Base-by-base conservation (phyloP, 2,329 filamentous ascomycete species). In the Pestalotiopsis fici region DNA sequence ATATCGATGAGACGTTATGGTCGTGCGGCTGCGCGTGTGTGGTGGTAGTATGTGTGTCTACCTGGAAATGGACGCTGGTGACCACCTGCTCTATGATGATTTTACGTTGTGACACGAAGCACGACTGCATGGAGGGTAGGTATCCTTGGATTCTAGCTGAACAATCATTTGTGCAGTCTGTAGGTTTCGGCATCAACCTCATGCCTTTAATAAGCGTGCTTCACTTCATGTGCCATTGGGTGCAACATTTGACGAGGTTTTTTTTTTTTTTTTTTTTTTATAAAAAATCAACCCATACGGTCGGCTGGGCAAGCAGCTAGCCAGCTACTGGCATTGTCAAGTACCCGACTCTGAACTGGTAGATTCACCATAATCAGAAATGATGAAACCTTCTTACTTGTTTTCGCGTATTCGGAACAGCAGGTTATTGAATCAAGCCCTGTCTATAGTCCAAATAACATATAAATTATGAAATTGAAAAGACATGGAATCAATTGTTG, bases 161-260 rank as follows among this genome's bases (percentile, higher is more conserved):
- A 18, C 43, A 50, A 50, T 50, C 43, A 21, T 21, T 7, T 50
- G 31, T 50, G 18, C 43, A 50, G 43, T 21, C 18, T 50, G 18
- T 50, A 18, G 43, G n/a, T 9, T 23, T 50, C 7, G 43, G 18
- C 21, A 9, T 50, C 18, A 47, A 50, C n/a, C 15, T 23, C 4
- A 50, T 50, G 43, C 43, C 43, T 50, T 50, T 21, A 23, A 50
- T 50, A 50, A 50, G 43, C 43, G 43, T n/a, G 43, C 18, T 23
- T 50, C 43, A 21, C n/a, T 50, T 18, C n/a, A 21, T 50, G 59
- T 35, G 59, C 35, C 35, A 62, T 21, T 25, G 21, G 23, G 37
- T 62, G 59, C 37, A 37, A 47, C 59, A 28, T 43, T 62, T 62
- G 59, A 50, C 59, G 25, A 50, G 57, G 57, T 27, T 37, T 27